Evolutionary conservation across 2,329 filamentous ascomycete species (phyloP).

Genomic region (Claviceps maximensis): DNA sequence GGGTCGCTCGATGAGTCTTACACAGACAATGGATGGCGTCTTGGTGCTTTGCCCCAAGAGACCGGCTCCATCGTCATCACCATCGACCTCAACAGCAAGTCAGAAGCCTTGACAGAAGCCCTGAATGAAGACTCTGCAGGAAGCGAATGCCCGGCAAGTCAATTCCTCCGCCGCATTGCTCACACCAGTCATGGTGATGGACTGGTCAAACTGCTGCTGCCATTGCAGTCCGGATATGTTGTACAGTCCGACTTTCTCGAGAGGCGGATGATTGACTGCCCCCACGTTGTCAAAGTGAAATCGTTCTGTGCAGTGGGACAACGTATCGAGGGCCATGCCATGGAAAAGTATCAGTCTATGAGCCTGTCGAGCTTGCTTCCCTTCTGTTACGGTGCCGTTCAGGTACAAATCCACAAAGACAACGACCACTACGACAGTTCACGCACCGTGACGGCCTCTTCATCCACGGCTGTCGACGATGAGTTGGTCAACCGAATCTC

Average conservation of each 20-base stretch:
- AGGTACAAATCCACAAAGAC: too few species aligned
- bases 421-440: too few species aligned
- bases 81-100: background rate
- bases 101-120: background rate
- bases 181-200: background rate
- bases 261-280: background rate
- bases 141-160: background rate
- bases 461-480: background rate
- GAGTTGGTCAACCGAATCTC: background rate
- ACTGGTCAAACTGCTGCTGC: background rate
- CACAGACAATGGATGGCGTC: background rate
- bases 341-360: background rate
- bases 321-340: background rate
- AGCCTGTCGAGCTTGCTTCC: background rate
- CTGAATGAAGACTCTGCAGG: background rate
- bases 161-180: background rate
- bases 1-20: background rate
- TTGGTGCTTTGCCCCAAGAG: background rate
- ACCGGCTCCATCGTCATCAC: background rate
- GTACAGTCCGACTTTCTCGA: background rate
- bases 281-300: background rate
- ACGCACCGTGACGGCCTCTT: background rate
- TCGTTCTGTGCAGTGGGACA: background rate
- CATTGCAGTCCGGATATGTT: background rate
- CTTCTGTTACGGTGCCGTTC: background rate